Base-by-base conservation (phyloP, 805 yeast genomes). In the Ogataea ramenticola region DNA sequence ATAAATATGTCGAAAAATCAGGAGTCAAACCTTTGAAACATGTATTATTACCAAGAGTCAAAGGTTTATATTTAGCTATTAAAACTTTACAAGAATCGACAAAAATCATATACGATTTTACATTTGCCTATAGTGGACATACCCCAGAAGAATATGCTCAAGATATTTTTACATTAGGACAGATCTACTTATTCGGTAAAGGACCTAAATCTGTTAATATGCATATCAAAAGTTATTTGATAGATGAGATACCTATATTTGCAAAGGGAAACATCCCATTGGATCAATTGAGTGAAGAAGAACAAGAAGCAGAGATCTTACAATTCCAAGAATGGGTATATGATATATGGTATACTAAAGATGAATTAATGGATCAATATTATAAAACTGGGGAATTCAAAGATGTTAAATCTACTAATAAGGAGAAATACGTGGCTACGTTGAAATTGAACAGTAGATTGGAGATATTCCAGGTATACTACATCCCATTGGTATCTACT, bases 121-220 rank as follows among this genome's bases (percentile, higher is more conserved):
- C 99, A 0, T 72, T 87, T 36, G 96, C 82, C 1, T 93, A 89
- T 62, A 71, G 82, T 5, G 96, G 89, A 12, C 79, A 86, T 39
- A 64, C 59, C 34, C 62, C 75, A 1, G 69, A 70, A 6, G 80
- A 79, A 47, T 83, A 74, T 56, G 96, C 96, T 2, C 96, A 93
- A 60, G 82, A 81, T 50, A 71, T 72, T 30, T 93, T 75, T 61
- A 77, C 88, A 1, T 67, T 93, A 43, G 69, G 71, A 43, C 68
- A 73, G 27, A 75, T 82, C 34, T 88, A 80, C 56, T 55, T 88
- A 8, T 65, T 70, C 41, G 96, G 96, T 1, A 66, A 72, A 44
- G 84, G 87, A 22, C 97, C 99, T 0, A 64, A 70, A 37, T 50
- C 65, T 7, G 80, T 89, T 8, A 77, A 77, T 54, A 74, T 86